These are phyloP conservation scores for Colletotrichum sp. DNA, from an alignment of 2,329 filamentous ascomycete species.

Conservation along the genomic window DNA sequence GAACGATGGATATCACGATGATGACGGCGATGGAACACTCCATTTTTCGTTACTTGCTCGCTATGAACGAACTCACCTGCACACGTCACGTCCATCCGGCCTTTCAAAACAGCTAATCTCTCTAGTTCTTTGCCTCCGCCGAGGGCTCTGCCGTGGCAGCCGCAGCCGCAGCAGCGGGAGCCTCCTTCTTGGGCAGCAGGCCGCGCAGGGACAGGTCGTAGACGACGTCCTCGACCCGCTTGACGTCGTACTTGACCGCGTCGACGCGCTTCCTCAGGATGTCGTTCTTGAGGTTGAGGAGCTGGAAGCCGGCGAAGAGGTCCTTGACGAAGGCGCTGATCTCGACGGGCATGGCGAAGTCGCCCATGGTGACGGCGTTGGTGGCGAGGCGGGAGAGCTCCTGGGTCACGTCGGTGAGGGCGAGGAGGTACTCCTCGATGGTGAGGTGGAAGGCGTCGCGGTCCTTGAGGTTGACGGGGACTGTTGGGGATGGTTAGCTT, in stretches of 20 bases:
- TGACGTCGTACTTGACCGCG: slow-evolving; percentile 95
- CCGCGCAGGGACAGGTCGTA: slow-evolving; percentile 93
- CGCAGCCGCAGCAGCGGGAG: not conserved
- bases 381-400: slow-evolving; percentile 90
- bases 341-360: slow-evolving; percentile 83
- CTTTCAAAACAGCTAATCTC: rapidly evolving
- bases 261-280: slow-evolving; percentile 85
- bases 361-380: slow-evolving; percentile 91
- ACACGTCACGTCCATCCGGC: not conserved
- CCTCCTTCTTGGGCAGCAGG: slow-evolving; percentile 59
- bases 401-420: slow-evolving; percentile 85
- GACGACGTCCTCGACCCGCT: slow-evolving; percentile 97
- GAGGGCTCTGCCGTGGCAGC: not conserved
- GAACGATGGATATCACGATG: not conserved
- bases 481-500: slow-evolving; percentile 44
- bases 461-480: slow-evolving; percentile 90
- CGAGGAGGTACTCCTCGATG: slow-evolving; percentile 95
- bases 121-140: not conserved
- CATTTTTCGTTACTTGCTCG: not conserved
- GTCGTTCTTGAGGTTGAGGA: slow-evolving; percentile 98
- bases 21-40: not conserved
- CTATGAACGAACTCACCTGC: not conserved
- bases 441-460: slow-evolving; percentile 91
- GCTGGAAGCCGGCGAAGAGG: slow-evolving; percentile 92
- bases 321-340: slow-evolving; percentile 96